Conservation (phyloP, 2,329 filamentous ascomycete species). For the Paraphaeosphaeria sporulosa region DNA sequence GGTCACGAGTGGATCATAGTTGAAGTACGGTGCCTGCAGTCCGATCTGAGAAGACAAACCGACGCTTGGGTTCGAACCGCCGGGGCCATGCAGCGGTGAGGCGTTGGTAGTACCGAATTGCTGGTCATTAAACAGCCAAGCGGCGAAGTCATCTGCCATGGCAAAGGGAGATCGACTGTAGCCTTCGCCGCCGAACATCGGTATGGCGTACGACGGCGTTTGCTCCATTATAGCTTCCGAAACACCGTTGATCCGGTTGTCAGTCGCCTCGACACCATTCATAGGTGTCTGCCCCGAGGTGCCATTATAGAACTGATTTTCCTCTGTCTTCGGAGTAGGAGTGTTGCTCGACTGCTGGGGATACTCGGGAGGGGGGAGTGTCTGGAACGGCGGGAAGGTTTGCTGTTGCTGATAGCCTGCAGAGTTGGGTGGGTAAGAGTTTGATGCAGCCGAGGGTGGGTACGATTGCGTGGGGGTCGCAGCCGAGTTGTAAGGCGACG, state of each 20-base stretch:
- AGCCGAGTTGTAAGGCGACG: slow-evolving; percentile 46
- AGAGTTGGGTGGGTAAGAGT: slow-evolving; percentile 44
- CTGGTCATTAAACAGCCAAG: slow-evolving; percentile 80
- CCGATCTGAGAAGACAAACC: slow-evolving; percentile 53
- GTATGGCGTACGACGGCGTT: slow-evolving; percentile 70
- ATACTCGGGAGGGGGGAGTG: slow-evolving; percentile 68
- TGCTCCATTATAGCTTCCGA: slow-evolving; percentile 53
- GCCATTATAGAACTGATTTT: slow-evolving; percentile 47
- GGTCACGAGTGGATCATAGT: slow-evolving; percentile 57
- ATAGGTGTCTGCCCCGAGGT: slow-evolving; percentile 45
- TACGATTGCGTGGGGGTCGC: slow-evolving; percentile 57
- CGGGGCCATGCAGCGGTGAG: slow-evolving; percentile 46
- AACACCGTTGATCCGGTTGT: slow-evolving; percentile 44
- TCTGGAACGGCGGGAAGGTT: slow-evolving; percentile 67
- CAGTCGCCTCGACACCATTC: slow-evolving; percentile 49
- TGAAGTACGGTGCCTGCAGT: slow-evolving; percentile 59
- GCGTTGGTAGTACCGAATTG: slow-evolving; percentile 53
- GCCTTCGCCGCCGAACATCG: slow-evolving; percentile 85
- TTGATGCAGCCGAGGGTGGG: slow-evolving; percentile 55
- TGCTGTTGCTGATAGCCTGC: slow-evolving; percentile 62
- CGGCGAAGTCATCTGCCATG: slow-evolving; percentile 86
- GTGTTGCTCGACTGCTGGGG: slow-evolving; percentile 44
- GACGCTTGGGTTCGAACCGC: slow-evolving; percentile 43
- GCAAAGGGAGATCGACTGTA: slow-evolving; percentile 87
- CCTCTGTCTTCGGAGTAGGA: slow-evolving; percentile 40